A percentile compares a stretch with the other conserved stretches of the same genome.
phyloP scores from a whole-genome alignment of 2,329 filamentous ascomycete genomes.

The Arthrobotrys megalospora region DNA sequence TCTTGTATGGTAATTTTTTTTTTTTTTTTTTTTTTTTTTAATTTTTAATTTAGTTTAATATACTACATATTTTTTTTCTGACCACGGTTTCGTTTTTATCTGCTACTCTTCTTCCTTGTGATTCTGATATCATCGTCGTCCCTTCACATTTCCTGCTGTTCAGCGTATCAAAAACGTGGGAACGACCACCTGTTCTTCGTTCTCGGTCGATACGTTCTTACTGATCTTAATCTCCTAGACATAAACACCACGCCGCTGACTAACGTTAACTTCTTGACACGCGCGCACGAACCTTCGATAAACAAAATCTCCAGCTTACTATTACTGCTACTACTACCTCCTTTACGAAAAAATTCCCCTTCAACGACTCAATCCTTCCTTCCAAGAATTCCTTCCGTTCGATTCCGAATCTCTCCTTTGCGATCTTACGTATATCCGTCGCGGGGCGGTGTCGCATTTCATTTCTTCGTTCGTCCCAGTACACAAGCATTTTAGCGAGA shows the following conservation, averaged over 20 bases:
- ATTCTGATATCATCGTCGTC: not conserved
- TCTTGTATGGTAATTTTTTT: not conserved
- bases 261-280: not conserved
- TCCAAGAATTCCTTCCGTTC: not conserved
- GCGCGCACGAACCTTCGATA: not conserved
- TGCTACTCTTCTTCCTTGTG: conserved; percentile 1
- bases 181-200: conserved; percentile 1
- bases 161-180: not conserved
- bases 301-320: not conserved
- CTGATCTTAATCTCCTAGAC: not conserved
- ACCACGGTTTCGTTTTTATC: conserved; percentile 22
- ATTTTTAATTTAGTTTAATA: not conserved
- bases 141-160: not conserved
- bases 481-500: conserved; percentile 28
- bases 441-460: conserved; percentile 18
- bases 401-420: conserved; percentile 5
- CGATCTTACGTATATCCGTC: conserved; percentile 22
- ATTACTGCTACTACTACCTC: too few species aligned
- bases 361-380: not conserved
- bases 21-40: not conserved
- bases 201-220: too few species aligned
- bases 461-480: not conserved
- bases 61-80: not conserved
- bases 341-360: not conserved
- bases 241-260: not conserved